Conservation (phyloP, 1,284 basidiomycete species). For the Earliella scabrosa region DNA sequence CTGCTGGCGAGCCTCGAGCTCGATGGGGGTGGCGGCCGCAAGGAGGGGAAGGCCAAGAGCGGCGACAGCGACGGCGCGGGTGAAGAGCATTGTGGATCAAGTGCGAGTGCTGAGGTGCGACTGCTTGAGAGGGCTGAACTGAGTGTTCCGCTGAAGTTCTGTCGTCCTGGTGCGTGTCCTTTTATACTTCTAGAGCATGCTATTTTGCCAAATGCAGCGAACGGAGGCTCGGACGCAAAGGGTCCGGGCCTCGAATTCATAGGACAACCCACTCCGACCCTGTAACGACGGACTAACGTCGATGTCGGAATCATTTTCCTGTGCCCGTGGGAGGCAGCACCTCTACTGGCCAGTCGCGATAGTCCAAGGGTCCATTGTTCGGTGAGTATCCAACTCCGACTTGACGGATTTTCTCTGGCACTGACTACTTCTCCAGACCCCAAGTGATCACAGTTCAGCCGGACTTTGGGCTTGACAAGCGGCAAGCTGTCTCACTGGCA, state of each 20-base stretch:
- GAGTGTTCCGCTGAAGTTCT: constrained; percentile 20
- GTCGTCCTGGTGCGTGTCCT: not conserved
- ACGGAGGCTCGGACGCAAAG: not conserved
- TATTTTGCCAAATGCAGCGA: not conserved
- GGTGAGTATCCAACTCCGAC: too few species aligned
- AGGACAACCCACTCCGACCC: not conserved
- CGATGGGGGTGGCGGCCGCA: constrained; percentile 33
- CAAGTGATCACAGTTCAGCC: too few species aligned
- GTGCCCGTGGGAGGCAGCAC: not conserved
- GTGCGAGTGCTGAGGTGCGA: constrained; percentile 8
- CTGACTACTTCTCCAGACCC: too few species aligned
- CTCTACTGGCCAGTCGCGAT: too few species aligned
- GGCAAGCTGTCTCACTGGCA: too few species aligned
- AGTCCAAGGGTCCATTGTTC: too few species aligned
- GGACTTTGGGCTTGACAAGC: too few species aligned
- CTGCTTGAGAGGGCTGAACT: constrained; percentile 16
- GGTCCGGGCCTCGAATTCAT: not conserved
- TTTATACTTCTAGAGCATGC: too few species aligned
- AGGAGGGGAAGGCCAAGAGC: constrained; percentile 29
- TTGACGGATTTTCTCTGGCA: too few species aligned
- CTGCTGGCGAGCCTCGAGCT: constrained; percentile 23
- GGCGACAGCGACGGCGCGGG: constrained; percentile 14
- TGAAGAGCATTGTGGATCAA: constrained; percentile 19
- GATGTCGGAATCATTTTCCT: not conserved
- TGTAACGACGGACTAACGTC: not conserved